Evolutionary conservation across 164 flowering plant genomes (phyloP).

Genomic region (Berberis thunbergii): DNA sequence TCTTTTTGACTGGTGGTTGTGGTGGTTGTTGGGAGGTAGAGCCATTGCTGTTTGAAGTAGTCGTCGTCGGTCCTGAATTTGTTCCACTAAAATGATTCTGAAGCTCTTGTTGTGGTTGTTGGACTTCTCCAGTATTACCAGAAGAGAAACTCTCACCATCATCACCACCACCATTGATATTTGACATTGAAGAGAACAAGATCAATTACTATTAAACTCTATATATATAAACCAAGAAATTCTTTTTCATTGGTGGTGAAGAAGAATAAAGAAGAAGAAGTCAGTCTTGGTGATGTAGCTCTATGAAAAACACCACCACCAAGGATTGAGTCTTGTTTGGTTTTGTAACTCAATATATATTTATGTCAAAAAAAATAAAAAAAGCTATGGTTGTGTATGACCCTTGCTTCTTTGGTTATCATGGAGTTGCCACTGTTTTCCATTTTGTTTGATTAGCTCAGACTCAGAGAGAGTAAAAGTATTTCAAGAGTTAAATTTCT

Average conservation of each 20-base stretch:
- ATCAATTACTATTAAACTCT: not conserved
- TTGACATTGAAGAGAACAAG: not conserved
- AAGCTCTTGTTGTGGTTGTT: not conserved
- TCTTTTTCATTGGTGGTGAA: too few species aligned
- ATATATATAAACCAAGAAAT: too few species aligned
- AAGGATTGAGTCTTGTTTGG: not conserved
- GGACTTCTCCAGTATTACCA: constrained; percentile 1
- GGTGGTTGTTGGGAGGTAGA: constrained; percentile 1
- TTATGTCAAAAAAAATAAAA: not conserved
- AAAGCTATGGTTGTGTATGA: not conserved
- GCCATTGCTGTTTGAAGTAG: not conserved
- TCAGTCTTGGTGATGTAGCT: not conserved
- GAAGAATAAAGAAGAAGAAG: too few species aligned
- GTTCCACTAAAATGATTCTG: not conserved
- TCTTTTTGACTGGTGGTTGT: not conserved
- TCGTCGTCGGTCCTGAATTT: not conserved
- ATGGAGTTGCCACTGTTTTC: not conserved
- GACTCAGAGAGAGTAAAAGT: too few species aligned
- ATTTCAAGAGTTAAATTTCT: too few species aligned
- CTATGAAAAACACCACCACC: not conserved
- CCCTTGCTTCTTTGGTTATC: not conserved
- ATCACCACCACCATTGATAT: not conserved
- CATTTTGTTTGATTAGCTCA: not conserved
- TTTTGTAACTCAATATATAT: not conserved
- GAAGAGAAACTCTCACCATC: constrained; percentile 1